Conservation (phyloP, 441 rosid genomes). For the Gossypium schwendimanii region DNA sequence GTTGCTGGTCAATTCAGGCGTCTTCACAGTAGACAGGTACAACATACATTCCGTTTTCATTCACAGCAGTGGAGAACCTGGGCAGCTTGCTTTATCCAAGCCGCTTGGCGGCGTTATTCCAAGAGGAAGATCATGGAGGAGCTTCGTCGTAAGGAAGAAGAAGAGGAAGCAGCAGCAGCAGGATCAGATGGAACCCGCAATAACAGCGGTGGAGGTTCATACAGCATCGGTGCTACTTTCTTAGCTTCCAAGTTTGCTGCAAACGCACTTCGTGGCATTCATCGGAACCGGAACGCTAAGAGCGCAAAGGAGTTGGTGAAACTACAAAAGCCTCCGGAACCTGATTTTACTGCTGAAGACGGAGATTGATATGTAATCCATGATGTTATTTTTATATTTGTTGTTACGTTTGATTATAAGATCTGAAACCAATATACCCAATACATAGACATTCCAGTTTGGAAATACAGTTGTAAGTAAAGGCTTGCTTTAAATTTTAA, state of each 20-base stretch:
- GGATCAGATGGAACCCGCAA: background rate
- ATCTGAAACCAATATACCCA: background rate
- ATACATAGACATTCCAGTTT: background rate
- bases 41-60: slow-evolving; percentile 86
- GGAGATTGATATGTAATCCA: slow-evolving; percentile 38
- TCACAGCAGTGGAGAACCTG: slow-evolving; percentile 97
- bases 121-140: slow-evolving; percentile 82
- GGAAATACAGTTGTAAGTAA: slow-evolving; percentile 1
- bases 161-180: slow-evolving; percentile 48
- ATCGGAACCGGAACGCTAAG: slow-evolving; percentile 63
- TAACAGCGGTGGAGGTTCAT: background rate
- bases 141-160: slow-evolving; percentile 66
- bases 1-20: slow-evolving; percentile 92
- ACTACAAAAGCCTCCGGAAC: slow-evolving; percentile 83
- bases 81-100: slow-evolving; percentile 96
- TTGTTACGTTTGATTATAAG: background rate
- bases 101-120: slow-evolving; percentile 85
- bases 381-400: background rate
- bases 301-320: slow-evolving; percentile 67
- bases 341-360: slow-evolving; percentile 85
- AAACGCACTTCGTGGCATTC: slow-evolving; percentile 82
- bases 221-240: slow-evolving; percentile 79
- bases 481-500: slow-evolving; percentile 9
- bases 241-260: slow-evolving; percentile 91
- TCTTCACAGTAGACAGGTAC: slow-evolving; percentile 88